Conservation (phyloP, 306 rosid genomes). For the Acacia acuminata region DNA sequence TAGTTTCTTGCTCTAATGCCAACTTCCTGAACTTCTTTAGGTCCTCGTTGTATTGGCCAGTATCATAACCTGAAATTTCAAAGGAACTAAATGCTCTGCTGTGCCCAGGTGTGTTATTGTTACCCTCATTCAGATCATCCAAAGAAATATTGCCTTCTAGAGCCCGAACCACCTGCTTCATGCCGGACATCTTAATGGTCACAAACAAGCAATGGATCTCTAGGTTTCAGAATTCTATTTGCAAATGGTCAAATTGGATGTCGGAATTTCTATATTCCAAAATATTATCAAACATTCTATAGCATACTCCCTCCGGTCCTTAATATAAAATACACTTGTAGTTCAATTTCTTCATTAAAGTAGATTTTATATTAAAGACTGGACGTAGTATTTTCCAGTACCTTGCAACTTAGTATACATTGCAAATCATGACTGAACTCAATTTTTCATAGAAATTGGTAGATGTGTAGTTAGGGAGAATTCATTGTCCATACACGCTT, state of each 20-base stretch:
- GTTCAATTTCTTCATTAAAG: no score
- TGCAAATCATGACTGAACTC: background rate
- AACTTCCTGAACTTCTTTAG: slow-evolving; percentile 44
- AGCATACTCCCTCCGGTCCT: background rate
- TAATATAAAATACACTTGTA: no score
- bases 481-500: no score
- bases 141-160: slow-evolving; percentile 81
- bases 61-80: slow-evolving; percentile 58
- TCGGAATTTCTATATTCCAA: background rate
- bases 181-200: slow-evolving; percentile 7
- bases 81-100: slow-evolving; percentile 55
- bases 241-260: background rate
- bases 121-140: slow-evolving; percentile 68
- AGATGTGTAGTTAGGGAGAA: background rate
- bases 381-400: background rate
- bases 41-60: slow-evolving; percentile 54
- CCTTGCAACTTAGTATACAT: background rate
- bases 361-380: no score
- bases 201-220: background rate
- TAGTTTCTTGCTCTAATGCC: slow-evolving; percentile 31
- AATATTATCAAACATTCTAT: background rate
- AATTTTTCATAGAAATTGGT: background rate
- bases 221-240: background rate
- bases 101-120: slow-evolving; percentile 59
- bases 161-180: slow-evolving; percentile 66